Conservation (phyloP, 1,139 yeast genomes). For the Citeromyces hawaiiensis region DNA sequence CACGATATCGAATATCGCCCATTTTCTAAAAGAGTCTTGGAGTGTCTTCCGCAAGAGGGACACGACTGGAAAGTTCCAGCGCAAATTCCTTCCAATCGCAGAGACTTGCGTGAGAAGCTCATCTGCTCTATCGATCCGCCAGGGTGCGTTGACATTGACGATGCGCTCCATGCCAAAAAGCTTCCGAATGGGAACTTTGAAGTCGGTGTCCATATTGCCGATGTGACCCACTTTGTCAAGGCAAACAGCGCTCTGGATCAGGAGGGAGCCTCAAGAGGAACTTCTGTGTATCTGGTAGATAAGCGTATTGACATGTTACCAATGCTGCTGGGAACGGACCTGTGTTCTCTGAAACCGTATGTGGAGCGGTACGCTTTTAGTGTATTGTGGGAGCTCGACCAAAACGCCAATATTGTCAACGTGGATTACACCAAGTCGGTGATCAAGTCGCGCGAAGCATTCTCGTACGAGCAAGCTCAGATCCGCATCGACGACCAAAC, state of each 20-base stretch:
- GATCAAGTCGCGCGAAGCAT: constrained; percentile 86
- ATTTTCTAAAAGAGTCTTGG: constrained; percentile 82
- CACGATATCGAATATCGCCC: constrained; percentile 97
- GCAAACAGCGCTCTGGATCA: constrained; percentile 85
- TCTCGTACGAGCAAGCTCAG: constrained; percentile 91
- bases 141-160: constrained; percentile 97
- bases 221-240: constrained; percentile 93
- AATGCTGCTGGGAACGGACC: constrained; percentile 84
- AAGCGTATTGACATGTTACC: constrained; percentile 99
- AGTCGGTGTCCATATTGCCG: constrained; percentile 98
- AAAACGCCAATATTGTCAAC: constrained; percentile 73
- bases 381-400: constrained; percentile 89
- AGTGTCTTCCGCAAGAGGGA: constrained; percentile 88
- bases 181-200: constrained; percentile 91
- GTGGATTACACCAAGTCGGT: constrained; percentile 79
- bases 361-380: constrained; percentile 96
- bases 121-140: constrained; percentile 98
- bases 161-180: constrained; percentile 79
- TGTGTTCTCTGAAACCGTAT: constrained; percentile 89
- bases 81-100: constrained; percentile 49
- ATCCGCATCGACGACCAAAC: constrained; percentile 72
- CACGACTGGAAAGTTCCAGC: constrained; percentile 86
- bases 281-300: constrained; percentile 95
- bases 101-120: constrained; percentile 74
- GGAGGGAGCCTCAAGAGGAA: constrained; percentile 96